phyloP scores from a whole-genome alignment of 2,329 filamentous ascomycete species.

The Biscogniauxia sp. region DNA sequence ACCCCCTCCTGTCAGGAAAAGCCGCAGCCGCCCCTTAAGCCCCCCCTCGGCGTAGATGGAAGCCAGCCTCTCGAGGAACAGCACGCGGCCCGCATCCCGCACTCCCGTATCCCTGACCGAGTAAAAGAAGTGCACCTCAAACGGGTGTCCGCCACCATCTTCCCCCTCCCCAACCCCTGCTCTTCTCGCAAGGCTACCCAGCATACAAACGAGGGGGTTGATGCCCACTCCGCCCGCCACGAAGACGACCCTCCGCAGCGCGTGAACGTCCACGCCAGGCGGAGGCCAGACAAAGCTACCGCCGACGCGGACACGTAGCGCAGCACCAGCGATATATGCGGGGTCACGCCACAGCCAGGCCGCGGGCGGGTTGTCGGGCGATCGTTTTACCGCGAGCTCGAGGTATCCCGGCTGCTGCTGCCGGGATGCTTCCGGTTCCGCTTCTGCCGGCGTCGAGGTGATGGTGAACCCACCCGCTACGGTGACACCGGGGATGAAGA shows the following conservation, averaged over 20 bases:
- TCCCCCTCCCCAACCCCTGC: no score
- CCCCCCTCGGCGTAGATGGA: slow-evolving; percentile 37
- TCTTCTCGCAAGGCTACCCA: slow-evolving; percentile 50
- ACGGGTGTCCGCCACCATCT: slow-evolving; percentile 33
- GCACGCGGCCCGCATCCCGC: slow-evolving; percentile 33
- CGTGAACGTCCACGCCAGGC: slow-evolving; percentile 38
- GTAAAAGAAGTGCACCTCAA: slow-evolving; percentile 62
- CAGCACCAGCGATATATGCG: slow-evolving; percentile 55
- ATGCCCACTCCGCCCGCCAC: slow-evolving; percentile 81
- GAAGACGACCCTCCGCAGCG: slow-evolving; percentile 63
- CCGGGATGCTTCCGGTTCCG: slow-evolving; percentile 32
- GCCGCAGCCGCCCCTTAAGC: slow-evolving; percentile 40
- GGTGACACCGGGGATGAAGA: slow-evolving; percentile 65
- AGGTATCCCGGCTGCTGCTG: slow-evolving; percentile 45
- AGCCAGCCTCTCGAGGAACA: slow-evolving; percentile 52
- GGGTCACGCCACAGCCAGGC: slow-evolving; percentile 69
- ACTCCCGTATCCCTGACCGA: slow-evolving; percentile 41
- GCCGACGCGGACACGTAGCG: slow-evolving; percentile 69
- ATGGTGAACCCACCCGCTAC: slow-evolving; percentile 86
- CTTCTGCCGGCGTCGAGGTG: slow-evolving; percentile 67
- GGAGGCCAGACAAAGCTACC: slow-evolving; percentile 82
- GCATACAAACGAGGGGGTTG: slow-evolving; percentile 76
- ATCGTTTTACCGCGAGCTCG: slow-evolving; percentile 75
- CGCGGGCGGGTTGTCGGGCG: slow-evolving; percentile 68
- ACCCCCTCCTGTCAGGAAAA: slow-evolving; percentile 45